phyloP scores from a whole-genome alignment of 2,329 filamentous ascomycete species.

The Cercospora sp. region DNA sequence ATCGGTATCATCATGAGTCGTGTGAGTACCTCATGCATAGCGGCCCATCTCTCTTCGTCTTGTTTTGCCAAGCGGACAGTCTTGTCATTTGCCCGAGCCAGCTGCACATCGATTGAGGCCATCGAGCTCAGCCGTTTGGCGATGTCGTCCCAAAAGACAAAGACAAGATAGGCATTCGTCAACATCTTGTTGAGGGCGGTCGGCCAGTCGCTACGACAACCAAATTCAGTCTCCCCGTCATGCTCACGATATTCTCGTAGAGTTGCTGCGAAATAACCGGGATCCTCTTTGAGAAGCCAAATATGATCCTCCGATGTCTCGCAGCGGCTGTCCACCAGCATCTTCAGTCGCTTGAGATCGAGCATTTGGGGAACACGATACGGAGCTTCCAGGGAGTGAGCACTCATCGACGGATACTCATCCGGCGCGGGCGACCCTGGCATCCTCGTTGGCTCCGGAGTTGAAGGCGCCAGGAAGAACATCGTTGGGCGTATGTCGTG shows the following conservation, averaged over 20 bases:
- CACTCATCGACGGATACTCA: conserved; percentile 21
- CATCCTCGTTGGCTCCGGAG: conserved; percentile 18
- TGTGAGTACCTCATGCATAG: conserved; percentile 38
- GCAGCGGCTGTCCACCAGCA: conserved; percentile 47
- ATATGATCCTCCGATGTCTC: conserved; percentile 55
- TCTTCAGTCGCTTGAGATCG: conserved; percentile 49
- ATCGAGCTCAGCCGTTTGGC: conserved; percentile 20
- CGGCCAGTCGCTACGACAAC: conserved; percentile 18
- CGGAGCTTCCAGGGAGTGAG: conserved; percentile 50
- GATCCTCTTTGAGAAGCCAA: conserved; percentile 59
- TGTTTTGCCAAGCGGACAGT: conserved; percentile 40
- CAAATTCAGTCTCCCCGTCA: conserved; percentile 39
- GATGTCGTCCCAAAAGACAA: conserved; percentile 29
- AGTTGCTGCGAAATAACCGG: conserved; percentile 54
- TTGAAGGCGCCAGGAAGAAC: conserved; percentile 21
- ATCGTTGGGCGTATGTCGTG: conserved; percentile 49
- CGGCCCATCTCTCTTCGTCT: conserved; percentile 43
- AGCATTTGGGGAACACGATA: conserved; percentile 53
- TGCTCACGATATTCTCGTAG: conserved; percentile 52
- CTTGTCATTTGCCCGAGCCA: conserved; percentile 44
- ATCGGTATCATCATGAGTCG: conserved; percentile 16
- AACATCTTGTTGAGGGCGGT: conserved; percentile 22
- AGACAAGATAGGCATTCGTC: conserved; percentile 22
- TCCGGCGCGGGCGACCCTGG: not conserved
- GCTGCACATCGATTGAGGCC: conserved; percentile 37